These are phyloP conservation scores for Eucalyptus marginata DNA, from an alignment of 345 rosid genomes.

Conservation along the genomic window DNA sequence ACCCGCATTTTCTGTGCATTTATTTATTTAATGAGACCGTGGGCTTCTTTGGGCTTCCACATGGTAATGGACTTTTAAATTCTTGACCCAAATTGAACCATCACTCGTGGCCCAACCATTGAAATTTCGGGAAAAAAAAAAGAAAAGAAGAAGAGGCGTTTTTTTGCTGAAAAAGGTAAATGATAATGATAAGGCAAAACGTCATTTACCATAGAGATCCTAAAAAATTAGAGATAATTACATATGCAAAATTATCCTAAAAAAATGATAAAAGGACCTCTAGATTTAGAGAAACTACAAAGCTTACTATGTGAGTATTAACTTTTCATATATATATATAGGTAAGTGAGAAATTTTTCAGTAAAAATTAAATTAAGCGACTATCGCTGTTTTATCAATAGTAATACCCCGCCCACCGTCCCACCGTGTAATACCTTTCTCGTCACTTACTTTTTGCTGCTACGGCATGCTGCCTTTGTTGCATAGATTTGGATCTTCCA, in stretches of 20 bases:
- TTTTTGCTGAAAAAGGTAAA: neutral
- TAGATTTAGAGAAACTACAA: neutral
- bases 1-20: neutral
- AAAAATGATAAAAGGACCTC: neutral
- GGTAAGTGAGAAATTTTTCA: neutral
- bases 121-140: neutral
- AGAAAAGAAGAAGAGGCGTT: neutral
- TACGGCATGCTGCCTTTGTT: too few relatives aligned
- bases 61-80: neutral
- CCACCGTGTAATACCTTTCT: too few relatives aligned
- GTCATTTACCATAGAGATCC: neutral
- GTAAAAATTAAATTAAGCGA: neutral
- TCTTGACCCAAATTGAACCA: neutral
- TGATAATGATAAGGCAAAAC: neutral
- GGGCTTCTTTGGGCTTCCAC: neutral
- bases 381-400: too few relatives aligned
- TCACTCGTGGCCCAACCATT: neutral
- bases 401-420: too few relatives aligned
- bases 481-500: neutral
- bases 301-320: neutral
- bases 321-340: neutral
- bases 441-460: too few relatives aligned
- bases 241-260: neutral
- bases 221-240: neutral
- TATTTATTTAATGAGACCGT: accelerated